Conservation (phyloP, 495 filamentous ascomycete species). For the Neurospora discreta region DNA sequence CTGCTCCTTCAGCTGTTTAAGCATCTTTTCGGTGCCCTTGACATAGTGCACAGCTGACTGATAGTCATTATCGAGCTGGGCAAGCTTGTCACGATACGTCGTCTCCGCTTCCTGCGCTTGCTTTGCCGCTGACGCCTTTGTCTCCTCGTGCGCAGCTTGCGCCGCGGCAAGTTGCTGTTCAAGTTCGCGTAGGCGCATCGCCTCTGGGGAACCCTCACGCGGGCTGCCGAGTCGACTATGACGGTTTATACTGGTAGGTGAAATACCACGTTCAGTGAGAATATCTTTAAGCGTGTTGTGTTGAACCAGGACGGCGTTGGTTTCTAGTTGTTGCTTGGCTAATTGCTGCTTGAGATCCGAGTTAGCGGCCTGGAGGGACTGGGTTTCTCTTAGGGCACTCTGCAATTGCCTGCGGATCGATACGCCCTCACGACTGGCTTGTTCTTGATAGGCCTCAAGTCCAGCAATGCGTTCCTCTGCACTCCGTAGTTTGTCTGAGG, state of each 20-base stretch:
- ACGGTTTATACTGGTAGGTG: slow-evolving; percentile 43
- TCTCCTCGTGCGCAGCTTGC: slow-evolving; percentile 70
- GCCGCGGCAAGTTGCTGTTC: slow-evolving; percentile 80
- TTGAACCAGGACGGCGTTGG: slow-evolving; percentile 82
- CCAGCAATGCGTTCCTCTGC: slow-evolving; percentile 95
- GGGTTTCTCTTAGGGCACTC: slow-evolving; percentile 65
- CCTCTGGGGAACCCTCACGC: slow-evolving; percentile 69
- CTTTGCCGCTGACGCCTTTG: slow-evolving; percentile 60
- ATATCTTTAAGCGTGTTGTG: slow-evolving; percentile 87
- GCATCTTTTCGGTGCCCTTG: slow-evolving; percentile 97
- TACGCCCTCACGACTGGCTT: slow-evolving; percentile 85
- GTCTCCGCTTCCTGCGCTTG: slow-evolving; percentile 75
- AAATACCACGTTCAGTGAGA: slow-evolving; percentile 74
- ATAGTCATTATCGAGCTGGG: slow-evolving; percentile 90
- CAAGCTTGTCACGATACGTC: slow-evolving; percentile 81
- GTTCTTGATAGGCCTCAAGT: slow-evolving; percentile 92
- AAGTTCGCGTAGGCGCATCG: slow-evolving; percentile 65
- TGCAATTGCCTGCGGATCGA: slow-evolving; percentile 83
- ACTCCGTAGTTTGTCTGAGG: slow-evolving; percentile 76
- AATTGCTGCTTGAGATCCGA: slow-evolving; percentile 68
- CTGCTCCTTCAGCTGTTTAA: slow-evolving; percentile 97
- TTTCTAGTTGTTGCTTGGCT: slow-evolving; percentile 73
- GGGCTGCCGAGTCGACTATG: slow-evolving; percentile 38
- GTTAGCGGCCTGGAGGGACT: slow-evolving; percentile 62
- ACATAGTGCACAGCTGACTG: slow-evolving; percentile 99